Base-by-base conservation (phyloP, 176 grass and related monocot genomes). In the Tillandsia fasciculata region DNA sequence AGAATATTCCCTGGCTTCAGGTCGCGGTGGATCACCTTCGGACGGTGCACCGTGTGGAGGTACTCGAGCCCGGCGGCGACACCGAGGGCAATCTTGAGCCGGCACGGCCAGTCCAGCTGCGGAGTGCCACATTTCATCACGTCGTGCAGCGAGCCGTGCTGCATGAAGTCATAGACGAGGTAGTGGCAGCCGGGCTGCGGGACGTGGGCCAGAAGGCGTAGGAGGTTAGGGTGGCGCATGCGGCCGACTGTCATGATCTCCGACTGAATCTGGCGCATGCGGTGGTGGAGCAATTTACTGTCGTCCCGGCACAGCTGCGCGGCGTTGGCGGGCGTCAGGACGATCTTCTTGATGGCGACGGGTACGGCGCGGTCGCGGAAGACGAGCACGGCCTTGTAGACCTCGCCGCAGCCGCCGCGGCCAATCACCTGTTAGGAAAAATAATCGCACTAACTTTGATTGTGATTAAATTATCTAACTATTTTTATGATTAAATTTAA, bases 111-210 rank as follows among this genome's bases (percentile, higher is more conserved):
- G 9, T 63, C 23, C 10, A 96, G 81, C 33, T 0, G 4, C 33
- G 33, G 33, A 5, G 33, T 5, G 33, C 33, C 33, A 5, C 33
- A 5, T 42, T 42, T 80, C 28, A 96, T 77, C 5, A 78, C 73
- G 12, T 77, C 65, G 72, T 82, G 83, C 24, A 92, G 76, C 78
- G 87, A 88, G 24, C 92, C 92, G 23, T 87, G 80, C 27, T 75
- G 85, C 92, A 96, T 96, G 83, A 73, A 96, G 73, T 96, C 88
- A 75, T 96, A 92, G 1, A 96, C 72, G 12, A 92, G 87, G 81
- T 84, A 96, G 82, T 96, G 86, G 75, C 86, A 87, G 69, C 87
- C 80, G 0, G 88, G 75, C 0, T 82, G 83, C 0, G 85, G 87
- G 1, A 96, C 75, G 75, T 96, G 88, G 3, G 88, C 92, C 13